phyloP scores from a whole-genome alignment of 2,329 filamentous ascomycete genomes.

The Metarhizium sp. region DNA sequence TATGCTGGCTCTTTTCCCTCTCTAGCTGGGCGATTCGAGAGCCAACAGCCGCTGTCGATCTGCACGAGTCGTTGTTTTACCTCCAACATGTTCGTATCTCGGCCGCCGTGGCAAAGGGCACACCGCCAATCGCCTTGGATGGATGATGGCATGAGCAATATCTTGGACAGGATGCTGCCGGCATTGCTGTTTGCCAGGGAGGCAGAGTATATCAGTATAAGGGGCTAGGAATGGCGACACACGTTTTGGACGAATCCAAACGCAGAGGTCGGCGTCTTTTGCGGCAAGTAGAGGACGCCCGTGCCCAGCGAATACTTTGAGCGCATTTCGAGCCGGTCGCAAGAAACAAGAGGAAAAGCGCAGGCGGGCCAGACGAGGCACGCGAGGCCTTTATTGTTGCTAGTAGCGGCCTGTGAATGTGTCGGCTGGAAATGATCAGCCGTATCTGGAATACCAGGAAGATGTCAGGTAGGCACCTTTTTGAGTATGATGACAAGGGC shows the following conservation, averaged over 20 bases:
- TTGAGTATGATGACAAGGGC: no score
- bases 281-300: constrained; percentile 35
- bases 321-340: constrained; percentile 28
- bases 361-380: no score
- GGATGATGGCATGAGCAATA: constrained; percentile 25
- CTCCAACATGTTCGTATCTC: constrained; percentile 40
- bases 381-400: no score
- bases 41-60: constrained; percentile 46
- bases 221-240: constrained; percentile 31
- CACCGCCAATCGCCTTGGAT: constrained; percentile 2
- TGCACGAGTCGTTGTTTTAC: constrained; percentile 45
- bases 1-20: no score
- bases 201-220: constrained; percentile 85
- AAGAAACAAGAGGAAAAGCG: no score
- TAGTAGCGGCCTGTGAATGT: background rate
- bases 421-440: background rate
- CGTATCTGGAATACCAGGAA: background rate
- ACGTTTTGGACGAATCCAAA: constrained; percentile 67
- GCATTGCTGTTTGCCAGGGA: constrained; percentile 68
- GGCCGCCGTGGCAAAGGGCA: constrained; percentile 10
- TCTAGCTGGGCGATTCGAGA: constrained; percentile 23
- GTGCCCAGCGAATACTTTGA: constrained; percentile 67
- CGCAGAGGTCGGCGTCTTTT: constrained; percentile 79
- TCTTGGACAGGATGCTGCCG: constrained; percentile 73
- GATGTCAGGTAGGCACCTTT: background rate